Percentiles rank a stretch among this genome's conserved stretches.
phyloP scores from a whole-genome alignment of 1,284 basidiomycete genomes.

The Lentinula novae-zelandiae region DNA sequence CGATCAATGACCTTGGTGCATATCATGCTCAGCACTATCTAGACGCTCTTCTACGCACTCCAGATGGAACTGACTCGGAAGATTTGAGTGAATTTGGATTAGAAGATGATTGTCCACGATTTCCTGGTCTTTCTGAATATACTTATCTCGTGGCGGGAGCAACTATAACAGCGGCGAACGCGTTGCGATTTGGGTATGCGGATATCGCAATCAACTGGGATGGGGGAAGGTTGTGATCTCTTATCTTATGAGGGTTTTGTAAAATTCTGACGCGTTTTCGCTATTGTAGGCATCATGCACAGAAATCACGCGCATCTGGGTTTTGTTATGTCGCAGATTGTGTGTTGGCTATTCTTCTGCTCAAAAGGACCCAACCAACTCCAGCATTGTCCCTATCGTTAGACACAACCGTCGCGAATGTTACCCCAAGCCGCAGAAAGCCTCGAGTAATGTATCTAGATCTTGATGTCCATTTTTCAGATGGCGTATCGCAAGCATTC shows the following conservation, averaged over 20 bases:
- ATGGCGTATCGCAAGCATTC: slow-evolving; percentile 84
- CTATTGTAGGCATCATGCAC: slow-evolving; percentile 67
- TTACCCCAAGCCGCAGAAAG: slow-evolving; percentile 28
- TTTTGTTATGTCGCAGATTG: slow-evolving; percentile 95
- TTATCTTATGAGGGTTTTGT: neutral
- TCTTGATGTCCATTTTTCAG: slow-evolving; percentile 88
- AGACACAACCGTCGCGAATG: neutral
- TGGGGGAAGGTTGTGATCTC: slow-evolving; percentile 62
- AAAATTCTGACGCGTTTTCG: neutral
- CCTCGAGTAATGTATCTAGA: slow-evolving; percentile 87
- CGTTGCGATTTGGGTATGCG: slow-evolving; percentile 49
- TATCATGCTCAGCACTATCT: slow-evolving; percentile 61
- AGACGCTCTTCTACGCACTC: slow-evolving; percentile 42
- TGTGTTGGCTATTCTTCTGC: slow-evolving; percentile 70
- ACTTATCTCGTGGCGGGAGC: slow-evolving; percentile 74
- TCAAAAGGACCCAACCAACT: slow-evolving; percentile 35
- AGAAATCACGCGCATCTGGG: slow-evolving; percentile 73
- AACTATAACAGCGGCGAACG: slow-evolving; percentile 66
- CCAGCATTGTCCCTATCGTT: neutral
- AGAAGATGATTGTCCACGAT: slow-evolving; percentile 82
- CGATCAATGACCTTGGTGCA: slow-evolving; percentile 43
- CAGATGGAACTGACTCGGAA: slow-evolving; percentile 17
- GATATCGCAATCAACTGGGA: slow-evolving; percentile 82
- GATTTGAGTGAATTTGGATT: slow-evolving; percentile 47
- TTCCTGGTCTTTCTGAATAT: slow-evolving; percentile 68